Evolutionary conservation across 140 eudicot genomes (phyloP).

Genomic region (Flaveria floridana): DNA sequence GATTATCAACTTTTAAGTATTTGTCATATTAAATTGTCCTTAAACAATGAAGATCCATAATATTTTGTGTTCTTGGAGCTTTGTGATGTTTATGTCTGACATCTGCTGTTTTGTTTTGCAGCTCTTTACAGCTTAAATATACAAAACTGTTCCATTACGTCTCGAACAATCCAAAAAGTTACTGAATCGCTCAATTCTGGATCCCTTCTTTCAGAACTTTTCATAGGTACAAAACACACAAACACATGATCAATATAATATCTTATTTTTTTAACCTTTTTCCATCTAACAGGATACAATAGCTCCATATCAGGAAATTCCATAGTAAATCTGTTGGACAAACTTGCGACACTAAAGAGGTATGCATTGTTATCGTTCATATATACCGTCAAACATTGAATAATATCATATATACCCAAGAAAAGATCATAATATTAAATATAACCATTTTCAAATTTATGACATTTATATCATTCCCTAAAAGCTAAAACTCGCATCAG

Average conservation of each 20-base stretch:
- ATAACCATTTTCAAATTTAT: not conserved
- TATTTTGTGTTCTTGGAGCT: conserved; percentile 1
- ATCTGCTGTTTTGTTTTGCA: conserved; percentile 38
- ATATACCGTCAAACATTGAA: not conserved
- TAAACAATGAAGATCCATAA: not conserved
- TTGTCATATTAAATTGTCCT: conserved; percentile 5
- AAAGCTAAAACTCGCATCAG: not conserved
- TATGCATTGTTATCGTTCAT: conserved; percentile 17
- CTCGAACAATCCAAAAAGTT: conserved; percentile 81
- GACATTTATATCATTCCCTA: not conserved
- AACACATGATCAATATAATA: not conserved
- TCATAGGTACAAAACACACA: conserved; percentile 48
- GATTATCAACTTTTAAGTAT: conserved; percentile 17
- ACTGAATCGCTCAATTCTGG: conserved; percentile 64
- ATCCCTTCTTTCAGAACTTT: conserved; percentile 69
- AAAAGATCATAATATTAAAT: not conserved
- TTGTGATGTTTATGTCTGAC: not conserved
- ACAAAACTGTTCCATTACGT: conserved; percentile 71
- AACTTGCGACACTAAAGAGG: conserved; percentile 72
- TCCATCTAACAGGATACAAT: conserved; percentile 66
- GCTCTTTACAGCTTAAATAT: conserved; percentile 85
- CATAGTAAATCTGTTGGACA: conserved; percentile 52
- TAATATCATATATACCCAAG: not conserved
- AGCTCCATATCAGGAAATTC: conserved; percentile 60
- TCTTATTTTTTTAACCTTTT: conserved; percentile 13